Evolutionary conservation across 495 filamentous ascomycete species (phyloP), one percentile per base, ranked within the genome.

Genomic region (Daldinia concentrica): DNA sequence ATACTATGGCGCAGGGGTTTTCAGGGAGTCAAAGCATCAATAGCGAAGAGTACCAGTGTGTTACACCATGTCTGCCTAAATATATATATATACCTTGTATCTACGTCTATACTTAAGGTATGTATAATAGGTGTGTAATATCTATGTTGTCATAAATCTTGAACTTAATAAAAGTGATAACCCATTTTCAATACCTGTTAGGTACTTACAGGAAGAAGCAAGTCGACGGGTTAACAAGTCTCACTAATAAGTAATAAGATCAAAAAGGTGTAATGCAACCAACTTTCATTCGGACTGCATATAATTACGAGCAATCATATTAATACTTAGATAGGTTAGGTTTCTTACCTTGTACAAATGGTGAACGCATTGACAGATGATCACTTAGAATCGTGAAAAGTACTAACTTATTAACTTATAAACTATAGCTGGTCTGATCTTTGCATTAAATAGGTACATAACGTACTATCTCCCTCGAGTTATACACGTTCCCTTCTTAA

Each of bases 1-100:
- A 68, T 55, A 68, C 45, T 17, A 17, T 24, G 48, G 64, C 37
- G 58, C 29, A 61, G 24, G 26, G 34, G 36, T 48, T 34, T 17
- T 29, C 22, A 61, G 3, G 9, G 9, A 34, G 8, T 11, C 32
- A 54, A 54, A 17, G 37, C 30, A 22, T 59, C 17, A 22, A 34
- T 12, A 9, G 32, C 8, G 0, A 34, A 12, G 32, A 11, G 6
- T 34, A 9, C 17, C 17, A 22, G n/a, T 17, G 41, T 22, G 41
- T 45, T 45, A 45, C 41, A 45, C 41, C 41, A 19, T 19, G 41
- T 22, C 41, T 11, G 41, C 41, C 41, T 12, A 45, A 45, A 22
- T 9, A 4, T 12, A 2, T 17, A 45, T n/a, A 32, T 32, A 32
- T 32, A 32, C n/a, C n/a, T n/a, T n/a, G n/a, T 32, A 32, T 29